Evolutionary conservation across 2,329 filamentous ascomycete genomes (phyloP).

Genomic region (Anthostomella pinea): DNA sequence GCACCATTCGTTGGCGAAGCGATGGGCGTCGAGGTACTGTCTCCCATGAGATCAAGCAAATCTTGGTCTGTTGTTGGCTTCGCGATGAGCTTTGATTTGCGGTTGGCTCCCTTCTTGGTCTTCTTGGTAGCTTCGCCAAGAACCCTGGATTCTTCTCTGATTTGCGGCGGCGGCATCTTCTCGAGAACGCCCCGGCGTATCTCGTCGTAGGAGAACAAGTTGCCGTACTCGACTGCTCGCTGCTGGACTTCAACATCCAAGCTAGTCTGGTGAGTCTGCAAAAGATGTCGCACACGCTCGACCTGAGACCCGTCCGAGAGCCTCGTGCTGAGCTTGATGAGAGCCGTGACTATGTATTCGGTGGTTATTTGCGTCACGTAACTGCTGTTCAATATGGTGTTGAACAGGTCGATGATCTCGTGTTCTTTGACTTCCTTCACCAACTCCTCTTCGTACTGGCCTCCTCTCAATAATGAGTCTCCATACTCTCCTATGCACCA

Average conservation of each 20-base stretch:
- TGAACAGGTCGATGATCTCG: conserved; percentile 91
- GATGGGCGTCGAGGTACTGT: conserved; percentile 60
- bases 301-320: conserved; percentile 81
- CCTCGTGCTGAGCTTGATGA: conserved; percentile 92
- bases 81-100: conserved; percentile 67
- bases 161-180: conserved; percentile 96
- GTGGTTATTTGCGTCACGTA: conserved; percentile 89
- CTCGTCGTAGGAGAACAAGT: conserved; percentile 87
- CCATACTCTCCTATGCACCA: conserved; percentile 99
- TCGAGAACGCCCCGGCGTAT: conserved; percentile 88
- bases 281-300: conserved; percentile 75
- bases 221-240: conserved; percentile 89
- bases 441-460: conserved; percentile 89
- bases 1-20: conserved; percentile 52
- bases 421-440: conserved; percentile 77
- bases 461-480: conserved; percentile 82
- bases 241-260: conserved; percentile 96
- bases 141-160: conserved; percentile 90
- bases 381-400: conserved; percentile 87
- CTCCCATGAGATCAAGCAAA: conserved; percentile 89
- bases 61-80: conserved; percentile 85
- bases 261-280: conserved; percentile 77
- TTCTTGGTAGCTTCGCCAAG: conserved; percentile 76
- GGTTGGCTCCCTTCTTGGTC: conserved; percentile 65
- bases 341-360: conserved; percentile 92